Conservation (phyloP, 805 yeast genomes). For the Barnettozyma pratensis region DNA sequence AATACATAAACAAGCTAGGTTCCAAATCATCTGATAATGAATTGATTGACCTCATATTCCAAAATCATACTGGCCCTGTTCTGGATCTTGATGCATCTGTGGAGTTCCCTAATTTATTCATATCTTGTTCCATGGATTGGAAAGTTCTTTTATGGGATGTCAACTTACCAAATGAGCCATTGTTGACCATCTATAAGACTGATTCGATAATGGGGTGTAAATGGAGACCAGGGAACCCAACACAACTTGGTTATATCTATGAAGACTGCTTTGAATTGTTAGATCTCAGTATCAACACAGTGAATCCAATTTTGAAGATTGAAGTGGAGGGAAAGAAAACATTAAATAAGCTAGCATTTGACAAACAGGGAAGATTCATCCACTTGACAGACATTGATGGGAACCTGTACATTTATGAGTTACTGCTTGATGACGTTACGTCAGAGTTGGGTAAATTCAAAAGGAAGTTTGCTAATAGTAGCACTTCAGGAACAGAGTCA, state of each 20-base stretch:
- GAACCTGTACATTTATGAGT: slow-evolving; percentile 13
- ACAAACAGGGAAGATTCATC: slow-evolving; percentile 14
- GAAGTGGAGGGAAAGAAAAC: slow-evolving; percentile 4
- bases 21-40: slow-evolving; percentile 8
- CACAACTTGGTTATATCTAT: slow-evolving; percentile 28
- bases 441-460: slow-evolving; percentile 19
- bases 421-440: slow-evolving; percentile 10
- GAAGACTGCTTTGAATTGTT: slow-evolving; percentile 27
- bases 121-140: slow-evolving; percentile 30
- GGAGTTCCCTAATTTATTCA: slow-evolving; percentile 20
- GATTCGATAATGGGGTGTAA: slow-evolving; percentile 23
- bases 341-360: slow-evolving; percentile 15
- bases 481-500: neutral
- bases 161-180: slow-evolving; percentile 13
- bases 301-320: slow-evolving; percentile 20
- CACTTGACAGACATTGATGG: slow-evolving; percentile 16
- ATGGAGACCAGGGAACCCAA: slow-evolving; percentile 24
- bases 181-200: slow-evolving; percentile 21
- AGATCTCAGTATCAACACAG: slow-evolving; percentile 26
- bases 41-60: slow-evolving; percentile 16
- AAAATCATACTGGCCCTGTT: slow-evolving; percentile 26
- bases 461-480: slow-evolving; percentile 9
- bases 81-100: slow-evolving; percentile 16
- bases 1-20: slow-evolving; percentile 12
- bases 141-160: slow-evolving; percentile 25